These are phyloP conservation scores for Thecamonas trahens DNA, from an alignment of 78 protist genomes.

Conservation along the genomic window DNA sequence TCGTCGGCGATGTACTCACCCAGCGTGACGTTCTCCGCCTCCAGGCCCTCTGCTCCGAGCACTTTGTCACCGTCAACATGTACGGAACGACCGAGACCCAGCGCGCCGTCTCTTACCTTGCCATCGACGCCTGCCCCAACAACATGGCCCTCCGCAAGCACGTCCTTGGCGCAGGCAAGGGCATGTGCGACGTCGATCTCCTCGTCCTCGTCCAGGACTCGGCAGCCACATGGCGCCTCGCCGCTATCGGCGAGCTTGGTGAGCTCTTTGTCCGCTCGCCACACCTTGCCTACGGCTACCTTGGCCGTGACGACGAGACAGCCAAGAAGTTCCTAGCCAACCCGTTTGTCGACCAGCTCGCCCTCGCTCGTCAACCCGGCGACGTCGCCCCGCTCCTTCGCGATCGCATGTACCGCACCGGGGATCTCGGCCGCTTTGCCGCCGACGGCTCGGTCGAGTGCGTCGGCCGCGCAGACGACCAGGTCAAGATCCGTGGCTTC, in stretches of 20 bases:
- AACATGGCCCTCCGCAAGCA: constrained; percentile 14
- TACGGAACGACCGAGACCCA: constrained; percentile 75
- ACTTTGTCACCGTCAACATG: constrained; percentile 55
- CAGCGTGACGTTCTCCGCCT: constrained; percentile 47
- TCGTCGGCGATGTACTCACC: constrained; percentile 68
- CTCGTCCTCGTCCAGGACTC: constrained; percentile 6
- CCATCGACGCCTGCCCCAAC: constrained; percentile 3
- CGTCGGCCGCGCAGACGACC: constrained; percentile 63
- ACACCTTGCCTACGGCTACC: constrained; percentile 40
- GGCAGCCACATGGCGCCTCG: neutral
- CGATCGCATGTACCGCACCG: constrained; percentile 54
- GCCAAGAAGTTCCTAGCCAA: constrained; percentile 35
- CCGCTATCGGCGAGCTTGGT: constrained; percentile 47
- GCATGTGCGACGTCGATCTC: constrained; percentile 61
- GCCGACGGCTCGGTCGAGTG: constrained; percentile 55
- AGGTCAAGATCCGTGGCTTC: constrained; percentile 67
- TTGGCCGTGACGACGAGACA: constrained; percentile 33
- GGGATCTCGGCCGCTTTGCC: constrained; percentile 61
- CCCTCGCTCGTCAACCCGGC: too few relatives aligned
- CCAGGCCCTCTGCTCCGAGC: constrained; percentile 38
- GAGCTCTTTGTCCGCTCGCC: constrained; percentile 53
- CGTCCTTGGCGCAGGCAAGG: constrained; percentile 50
- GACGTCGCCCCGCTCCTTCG: too few relatives aligned
- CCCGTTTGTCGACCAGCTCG: constrained; percentile 25
- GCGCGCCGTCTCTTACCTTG: constrained; percentile 28